Evolutionary conservation across 2,329 filamentous ascomycete genomes (phyloP), one percentile per base, ranked within the genome.

Genomic region (Fusarium sambucinum): DNA sequence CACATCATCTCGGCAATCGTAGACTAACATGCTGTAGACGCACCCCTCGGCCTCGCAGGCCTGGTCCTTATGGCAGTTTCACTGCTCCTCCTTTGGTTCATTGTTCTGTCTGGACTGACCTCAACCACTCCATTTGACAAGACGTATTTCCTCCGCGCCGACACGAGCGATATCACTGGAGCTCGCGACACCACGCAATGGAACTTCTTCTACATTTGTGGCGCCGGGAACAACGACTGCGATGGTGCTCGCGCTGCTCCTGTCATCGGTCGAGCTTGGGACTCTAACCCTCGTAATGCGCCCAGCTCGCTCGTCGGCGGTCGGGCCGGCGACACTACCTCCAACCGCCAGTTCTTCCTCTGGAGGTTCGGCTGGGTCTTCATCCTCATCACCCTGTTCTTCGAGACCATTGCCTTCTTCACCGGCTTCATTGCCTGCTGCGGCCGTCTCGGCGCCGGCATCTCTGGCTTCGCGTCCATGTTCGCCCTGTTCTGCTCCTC

Each of bases 331-430:
- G 68, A 80, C 60, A 89, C 87, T 5, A 90, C 88, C 8, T 85
- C 84, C 66, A 77, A 67, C 23, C 80, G 81, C 68, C 97, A 90
- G 84, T 98, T 86, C 82, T 93, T 94, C 80, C 85, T 96, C 76
- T 96, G 93, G 82, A 89, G 95, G 40, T 97, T 97, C 83, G 91
- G 93, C 79, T 98, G 95, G 87, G 93, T 94, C 37, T 96, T 97
- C 80, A 92, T 92, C 82, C 83, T 98, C 58, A 90, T 98, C 70
- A 88, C 89, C 19, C 86, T 97, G 37, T 89, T 97, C 84, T 96
- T 97, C 78, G 87, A 87, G 66, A 84, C 87, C 47, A 57, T 88
- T 27, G 87, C 90, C 65, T 88, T 94, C 76, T 86, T 93, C 78
- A 80, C 85, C 13, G 87, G 89, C 68, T 84, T 93, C 65, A 79